Base-by-base conservation (phyloP, 2,329 filamentous ascomycete species). In the Xylaria digitata region DNA sequence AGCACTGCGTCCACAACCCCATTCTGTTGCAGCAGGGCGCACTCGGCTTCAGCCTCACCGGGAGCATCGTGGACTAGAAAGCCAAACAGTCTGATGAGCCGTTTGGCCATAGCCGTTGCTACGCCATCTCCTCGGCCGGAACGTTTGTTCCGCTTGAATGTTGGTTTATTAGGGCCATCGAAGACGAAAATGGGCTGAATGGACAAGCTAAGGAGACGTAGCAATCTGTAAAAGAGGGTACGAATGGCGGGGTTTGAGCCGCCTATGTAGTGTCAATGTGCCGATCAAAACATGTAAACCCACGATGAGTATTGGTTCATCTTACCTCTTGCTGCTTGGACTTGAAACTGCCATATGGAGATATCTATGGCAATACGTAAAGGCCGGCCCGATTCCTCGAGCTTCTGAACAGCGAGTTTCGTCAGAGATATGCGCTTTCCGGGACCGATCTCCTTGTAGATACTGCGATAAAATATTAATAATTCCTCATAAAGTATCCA, bases 321-420 rank as follows among this genome's bases (percentile, higher is more conserved):
- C 62, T 70, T 60, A 72, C 73, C 93, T 82, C 89, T 89, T 19
- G 92, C 92, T 15, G 93, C 90, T 76, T 97, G 94, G 13, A 90
- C 90, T 76, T 99, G 96, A 76, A 97, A 98, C 50, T 97, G 91
- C 96, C 96, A 99, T 76, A 99, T 98, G 2, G 94, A 93, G 72
- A 97, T 92, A 77, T 99, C 96, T 70, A 99, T 92, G 45, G 96
- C 96, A 53, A 99, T 85, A 46, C 94, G 90, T 46, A 98, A 83
- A 0, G 94, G 94, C 1, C 90, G 86, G 26, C 87, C 86, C 11
- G 88, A 89, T 61, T 85, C 80, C 74, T 93, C 88, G 70, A 96
- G 87, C 72, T 92, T 90, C 54, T 94, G 88, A 52, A 94, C 85
- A 34, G 94, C 91, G 57, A 98, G 86, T 76, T 93, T 96, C 40